Evolutionary conservation across 192 early-diverging fungal species (phyloP).

Genomic region (Umbelopsis vinacea): DNA sequence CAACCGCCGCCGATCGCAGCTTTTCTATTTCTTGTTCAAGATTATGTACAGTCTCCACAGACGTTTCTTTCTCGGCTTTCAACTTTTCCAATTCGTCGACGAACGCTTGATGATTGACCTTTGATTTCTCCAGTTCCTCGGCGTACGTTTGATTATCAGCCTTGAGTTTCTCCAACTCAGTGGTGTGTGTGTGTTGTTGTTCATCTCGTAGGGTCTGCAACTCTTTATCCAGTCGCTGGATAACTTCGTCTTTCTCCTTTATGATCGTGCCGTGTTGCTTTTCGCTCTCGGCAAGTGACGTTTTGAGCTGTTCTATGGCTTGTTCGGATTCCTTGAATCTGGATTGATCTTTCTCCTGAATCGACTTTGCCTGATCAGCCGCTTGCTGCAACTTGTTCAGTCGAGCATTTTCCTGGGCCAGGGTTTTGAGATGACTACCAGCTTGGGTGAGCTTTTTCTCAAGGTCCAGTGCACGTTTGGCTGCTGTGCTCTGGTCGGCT

Average conservation of each 20-base stretch:
- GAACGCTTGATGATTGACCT: not conserved
- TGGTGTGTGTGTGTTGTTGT: not conserved
- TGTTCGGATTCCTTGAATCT: not conserved
- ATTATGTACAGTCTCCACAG: constrained; percentile 23
- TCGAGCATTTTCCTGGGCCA: constrained; percentile 33
- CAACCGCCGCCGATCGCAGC: constrained; percentile 8
- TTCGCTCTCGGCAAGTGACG: constrained; percentile 27
- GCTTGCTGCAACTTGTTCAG: constrained; percentile 15
- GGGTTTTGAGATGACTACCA: constrained; percentile 38
- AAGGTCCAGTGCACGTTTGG: constrained; percentile 14
- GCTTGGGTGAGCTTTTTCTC: constrained; percentile 40
- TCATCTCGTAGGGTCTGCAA: constrained; percentile 3
- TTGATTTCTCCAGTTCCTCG: constrained; percentile 35
- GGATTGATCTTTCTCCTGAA: constrained; percentile 14
- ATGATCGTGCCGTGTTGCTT: not conserved
- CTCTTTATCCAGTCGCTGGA: not conserved
- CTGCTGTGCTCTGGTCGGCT: constrained; percentile 26
- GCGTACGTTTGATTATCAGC: constrained; percentile 11
- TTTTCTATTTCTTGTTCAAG: constrained; percentile 26
- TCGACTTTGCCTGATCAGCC: not conserved
- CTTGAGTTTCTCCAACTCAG: constrained; percentile 38
- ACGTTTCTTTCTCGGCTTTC: constrained; percentile 19
- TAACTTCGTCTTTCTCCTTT: constrained; percentile 2
- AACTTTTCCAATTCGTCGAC: constrained; percentile 34
- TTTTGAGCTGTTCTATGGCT: constrained; percentile 41